Evolutionary conservation across 805 yeast genomes (phyloP).

Genomic region (Yueomyces sinensis): DNA sequence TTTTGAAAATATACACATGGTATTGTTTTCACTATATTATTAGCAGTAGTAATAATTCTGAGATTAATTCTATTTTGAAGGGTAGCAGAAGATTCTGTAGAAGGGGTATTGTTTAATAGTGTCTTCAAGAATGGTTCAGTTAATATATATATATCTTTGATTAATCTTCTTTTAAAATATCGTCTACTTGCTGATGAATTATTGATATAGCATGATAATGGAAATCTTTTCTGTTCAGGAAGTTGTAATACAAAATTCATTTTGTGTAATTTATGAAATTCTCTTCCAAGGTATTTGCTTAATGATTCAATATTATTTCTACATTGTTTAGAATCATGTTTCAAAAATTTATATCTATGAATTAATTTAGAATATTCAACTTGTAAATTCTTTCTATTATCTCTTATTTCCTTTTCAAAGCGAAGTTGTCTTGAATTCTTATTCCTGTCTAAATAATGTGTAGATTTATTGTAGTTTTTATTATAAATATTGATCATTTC

Average conservation of each 20-base stretch:
- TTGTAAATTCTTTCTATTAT: conserved; percentile 7
- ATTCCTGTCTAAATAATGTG: too few relatives aligned
- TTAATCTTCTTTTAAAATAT: conserved; percentile 8
- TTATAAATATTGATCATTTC: conserved; percentile 16
- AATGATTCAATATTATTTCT: conserved; percentile 11
- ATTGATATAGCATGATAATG: conserved; percentile 17
- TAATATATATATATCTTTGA: conserved; percentile 11
- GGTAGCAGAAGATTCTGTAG: conserved; percentile 6
- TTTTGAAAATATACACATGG: conserved; percentile 15
- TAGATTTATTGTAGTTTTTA: too few relatives aligned
- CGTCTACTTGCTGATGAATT: conserved; percentile 3
- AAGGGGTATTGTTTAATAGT: conserved; percentile 6
- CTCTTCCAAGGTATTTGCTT: conserved; percentile 11
- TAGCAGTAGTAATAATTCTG: conserved; percentile 6
- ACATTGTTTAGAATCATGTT: conserved; percentile 14
- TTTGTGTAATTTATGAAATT: conserved; percentile 13
- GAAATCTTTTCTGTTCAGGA: conserved; percentile 8
- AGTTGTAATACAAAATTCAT: conserved; percentile 6
- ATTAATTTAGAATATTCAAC: conserved; percentile 5
- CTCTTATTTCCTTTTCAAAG: conserved; percentile 2
- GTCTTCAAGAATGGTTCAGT: conserved; percentile 15
- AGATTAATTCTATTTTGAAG: conserved; percentile 8
- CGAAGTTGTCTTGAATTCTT: too few relatives aligned
- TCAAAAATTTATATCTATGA: conserved; percentile 15
- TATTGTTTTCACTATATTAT: conserved; percentile 8